Conservation (phyloP, 805 yeast species). For the Kluyveromyces aestuarii region DNA sequence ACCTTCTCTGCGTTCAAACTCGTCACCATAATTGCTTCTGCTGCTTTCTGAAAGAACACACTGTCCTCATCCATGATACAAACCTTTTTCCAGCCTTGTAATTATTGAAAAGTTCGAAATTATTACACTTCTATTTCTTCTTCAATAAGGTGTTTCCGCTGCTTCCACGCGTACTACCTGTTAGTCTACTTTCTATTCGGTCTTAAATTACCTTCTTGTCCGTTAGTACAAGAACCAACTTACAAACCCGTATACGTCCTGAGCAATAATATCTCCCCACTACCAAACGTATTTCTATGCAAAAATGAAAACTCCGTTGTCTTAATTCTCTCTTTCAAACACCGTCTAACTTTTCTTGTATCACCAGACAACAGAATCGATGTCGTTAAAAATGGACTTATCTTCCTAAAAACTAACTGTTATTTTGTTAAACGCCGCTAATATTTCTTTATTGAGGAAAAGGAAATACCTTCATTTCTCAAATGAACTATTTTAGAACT, state of each 20-base stretch:
- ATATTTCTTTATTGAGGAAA: no score
- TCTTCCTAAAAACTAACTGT: background rate
- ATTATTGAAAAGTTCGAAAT: background rate
- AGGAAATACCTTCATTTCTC: no score
- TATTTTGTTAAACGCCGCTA: background rate
- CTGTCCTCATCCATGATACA: slow-evolving; percentile 21
- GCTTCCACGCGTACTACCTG: background rate
- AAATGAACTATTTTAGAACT: no score
- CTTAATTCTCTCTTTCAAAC: background rate
- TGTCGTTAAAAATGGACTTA: background rate
- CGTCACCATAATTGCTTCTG: slow-evolving; percentile 26
- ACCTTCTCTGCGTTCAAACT: slow-evolving; percentile 19
- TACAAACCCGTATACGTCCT: background rate
- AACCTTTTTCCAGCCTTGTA: background rate
- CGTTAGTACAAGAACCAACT: no score
- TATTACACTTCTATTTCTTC: background rate
- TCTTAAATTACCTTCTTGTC: background rate
- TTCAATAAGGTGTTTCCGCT: background rate
- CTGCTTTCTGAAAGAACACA: slow-evolving; percentile 22
- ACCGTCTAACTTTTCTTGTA: background rate
- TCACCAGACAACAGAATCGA: background rate
- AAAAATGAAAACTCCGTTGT: background rate
- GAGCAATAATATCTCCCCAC: background rate
- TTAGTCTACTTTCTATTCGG: background rate
- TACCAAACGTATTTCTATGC: background rate